Base-by-base conservation (phyloP, 139 green algal species). In the Chlamydomonas sp. region DNA sequence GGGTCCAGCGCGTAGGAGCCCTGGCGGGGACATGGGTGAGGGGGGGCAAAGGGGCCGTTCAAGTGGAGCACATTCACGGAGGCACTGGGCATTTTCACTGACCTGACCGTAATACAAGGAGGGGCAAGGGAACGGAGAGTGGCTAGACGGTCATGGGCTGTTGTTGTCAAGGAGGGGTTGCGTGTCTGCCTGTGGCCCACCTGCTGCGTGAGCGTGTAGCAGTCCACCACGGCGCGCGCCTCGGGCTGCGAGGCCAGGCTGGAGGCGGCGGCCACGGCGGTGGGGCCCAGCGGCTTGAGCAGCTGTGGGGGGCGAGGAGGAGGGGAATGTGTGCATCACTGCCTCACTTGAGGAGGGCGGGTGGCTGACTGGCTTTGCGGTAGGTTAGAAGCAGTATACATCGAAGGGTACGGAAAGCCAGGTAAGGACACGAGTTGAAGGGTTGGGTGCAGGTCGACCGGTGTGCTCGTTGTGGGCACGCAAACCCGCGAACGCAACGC, bases 211-310 rank as follows among this genome's bases (percentile, higher is more conserved):
- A 85, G 71, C 6, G 90, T 62, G 74, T 98, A 98, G 63, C 94
- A 89, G 74, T 98, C 96, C 68, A 97, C 96, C 49, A 98, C 84
- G 8, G 97, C 85, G 2, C 93, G 90, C 59, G 84, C 69, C 64
- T 91, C 69, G 0, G 93, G 82, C 16, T 92, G 68, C 73, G 83
- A 68, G 20, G 85, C 80, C 4, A 91, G 83, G 49, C 86, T 62
- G 0, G 90, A 57, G 3, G 91, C 83, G 20, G 97, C 91, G 1
- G 94, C 95, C 12, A 96, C 92, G 49, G 89, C 86, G 59, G 88
- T 78, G 16, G 85, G 60, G 2, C 92, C 90, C 60, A 97, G 79
- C 0, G 83, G 81, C 0, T 88, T 79, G 20, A 97, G 74, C 7
- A 93, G 60, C 89, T 92, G 86, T 2, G 61, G 59, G 10, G 69